These are phyloP conservation scores for Lathyrus sativus DNA, from an alignment of 306 rosid species.

Conservation along the genomic window DNA sequence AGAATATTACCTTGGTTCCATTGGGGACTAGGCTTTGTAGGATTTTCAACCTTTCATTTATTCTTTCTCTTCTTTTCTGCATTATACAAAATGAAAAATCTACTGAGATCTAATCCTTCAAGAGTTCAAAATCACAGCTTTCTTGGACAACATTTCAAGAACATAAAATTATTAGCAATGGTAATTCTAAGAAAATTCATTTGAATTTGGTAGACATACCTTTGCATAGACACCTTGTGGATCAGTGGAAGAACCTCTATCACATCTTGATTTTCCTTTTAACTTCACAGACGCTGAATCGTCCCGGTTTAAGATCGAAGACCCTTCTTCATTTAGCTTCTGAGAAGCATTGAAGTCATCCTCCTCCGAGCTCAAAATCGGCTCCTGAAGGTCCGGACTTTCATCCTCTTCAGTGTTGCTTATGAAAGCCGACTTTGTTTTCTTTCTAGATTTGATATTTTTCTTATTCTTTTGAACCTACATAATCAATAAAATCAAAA, in stretches of 20 bases:
- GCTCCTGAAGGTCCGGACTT: constrained; percentile 45
- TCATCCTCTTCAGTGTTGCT: constrained; percentile 53
- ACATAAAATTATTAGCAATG: constrained; percentile 3
- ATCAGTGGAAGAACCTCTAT: constrained; percentile 71
- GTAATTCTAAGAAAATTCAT: constrained; percentile 18
- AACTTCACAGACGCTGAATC: constrained; percentile 30
- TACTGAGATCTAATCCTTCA: constrained; percentile 21
- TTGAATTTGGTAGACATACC: constrained; percentile 43
- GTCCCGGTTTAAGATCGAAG: constrained; percentile 50
- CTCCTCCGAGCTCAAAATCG: constrained; percentile 68
- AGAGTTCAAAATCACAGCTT: background rate
- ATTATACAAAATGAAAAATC: constrained; percentile 25
- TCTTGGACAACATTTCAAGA: constrained; percentile 4
- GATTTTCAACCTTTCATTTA: constrained; percentile 81
- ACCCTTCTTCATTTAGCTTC: constrained; percentile 52
- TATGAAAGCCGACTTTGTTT: constrained; percentile 40
- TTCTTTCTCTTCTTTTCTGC: constrained; percentile 98
- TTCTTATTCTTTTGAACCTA: constrained; percentile 53
- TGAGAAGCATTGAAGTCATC: constrained; percentile 62
- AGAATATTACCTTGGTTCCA: constrained; percentile 79
- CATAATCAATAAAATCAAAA: constrained; percentile 27
- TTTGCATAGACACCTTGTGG: constrained; percentile 89
- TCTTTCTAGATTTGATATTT: constrained; percentile 55
- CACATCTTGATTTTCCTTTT: constrained; percentile 56
- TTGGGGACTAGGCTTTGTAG: constrained; percentile 85